Base-by-base conservation (phyloP, 2,329 filamentous ascomycete genomes). In the Fusarium sublunatum region DNA sequence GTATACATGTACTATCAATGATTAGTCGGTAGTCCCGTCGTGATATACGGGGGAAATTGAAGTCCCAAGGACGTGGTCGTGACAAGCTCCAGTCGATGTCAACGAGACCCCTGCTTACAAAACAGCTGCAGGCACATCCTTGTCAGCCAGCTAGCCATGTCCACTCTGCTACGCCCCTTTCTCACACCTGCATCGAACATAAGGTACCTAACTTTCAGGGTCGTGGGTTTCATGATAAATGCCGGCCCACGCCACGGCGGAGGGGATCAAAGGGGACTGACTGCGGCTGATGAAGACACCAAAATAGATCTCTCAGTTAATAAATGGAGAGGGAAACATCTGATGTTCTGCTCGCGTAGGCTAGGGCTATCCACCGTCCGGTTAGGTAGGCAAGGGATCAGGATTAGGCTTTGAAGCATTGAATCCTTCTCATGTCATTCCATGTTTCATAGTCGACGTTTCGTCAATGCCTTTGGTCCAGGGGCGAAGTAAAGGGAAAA, bases 381-480 rank as follows among this genome's bases (percentile, higher is more conserved):
- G 19, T 19, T 19, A 19, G 3, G 53, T 44, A 50, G 34, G 19
- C 56, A 52, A 47, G 39, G 45, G 61, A 19, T 19, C 19, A 19
- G 45, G 36, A 24, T 12, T 15, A 7, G 22, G 11, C 22, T 47
- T 40, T n/a, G 28, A 51, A n/a, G n/a, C n/a, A 29, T 22, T 31
- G 29, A 50, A 64, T 64, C 58, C 56, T n/a, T 53, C 58, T 44
- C 46, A 41, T 42, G 35, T 53, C 49, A 53, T 49, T 49, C 31
- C 50, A 53, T 53, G 66, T 70, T 69, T 69, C 61, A 62, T 52
- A 48, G 58, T 64, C 53, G 64, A 56, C 50, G 64, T 69, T 66
- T 69, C 64, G 64, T 58, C 49, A 65, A 64, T 66, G 62, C 62
- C 62, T 59, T 19, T 65, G 54, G 53, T 32, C 19, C 41, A 58